These are phyloP conservation scores for Chalciporus sphaerocephalus DNA, from an alignment of 768 basidiomycete species.

Conservation along the genomic window DNA sequence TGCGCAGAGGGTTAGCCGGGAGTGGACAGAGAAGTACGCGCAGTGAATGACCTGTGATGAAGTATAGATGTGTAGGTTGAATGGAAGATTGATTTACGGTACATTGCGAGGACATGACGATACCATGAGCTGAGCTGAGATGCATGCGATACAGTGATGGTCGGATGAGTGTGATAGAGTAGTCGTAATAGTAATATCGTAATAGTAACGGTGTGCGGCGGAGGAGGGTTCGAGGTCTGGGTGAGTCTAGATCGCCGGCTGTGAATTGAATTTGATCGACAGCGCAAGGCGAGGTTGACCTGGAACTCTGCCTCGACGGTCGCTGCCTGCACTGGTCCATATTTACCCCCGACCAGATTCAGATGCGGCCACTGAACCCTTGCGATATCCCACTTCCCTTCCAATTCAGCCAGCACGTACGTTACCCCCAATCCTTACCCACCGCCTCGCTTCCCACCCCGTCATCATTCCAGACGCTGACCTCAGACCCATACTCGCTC, in stretches of 20 bases:
- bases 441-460: constrained; percentile 8
- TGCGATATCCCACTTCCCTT: constrained; percentile 5
- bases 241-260: constrained; percentile 20
- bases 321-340: constrained; percentile 9
- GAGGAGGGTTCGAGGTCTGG: constrained; percentile 22
- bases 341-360: constrained; percentile 8
- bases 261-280: constrained; percentile 17
- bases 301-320: neutral
- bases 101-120: no score
- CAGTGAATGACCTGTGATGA: constrained; percentile 15
- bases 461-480: constrained; percentile 1
- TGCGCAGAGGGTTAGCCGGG: constrained; percentile 85
- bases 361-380: constrained; percentile 6
- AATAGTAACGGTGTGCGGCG: no score
- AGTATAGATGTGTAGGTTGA: neutral
- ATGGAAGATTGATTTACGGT: neutral
- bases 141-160: no score
- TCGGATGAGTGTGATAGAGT: no score
- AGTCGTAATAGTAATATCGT: no score
- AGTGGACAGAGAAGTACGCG: constrained; percentile 95
- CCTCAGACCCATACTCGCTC: constrained; percentile 1
- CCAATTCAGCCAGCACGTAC: constrained; percentile 4
- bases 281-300: neutral
- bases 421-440: constrained; percentile 13
- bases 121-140: no score